phyloP scores from a whole-genome alignment of 176 grass and related monocot genomes.

The Pontederia paniculata region DNA sequence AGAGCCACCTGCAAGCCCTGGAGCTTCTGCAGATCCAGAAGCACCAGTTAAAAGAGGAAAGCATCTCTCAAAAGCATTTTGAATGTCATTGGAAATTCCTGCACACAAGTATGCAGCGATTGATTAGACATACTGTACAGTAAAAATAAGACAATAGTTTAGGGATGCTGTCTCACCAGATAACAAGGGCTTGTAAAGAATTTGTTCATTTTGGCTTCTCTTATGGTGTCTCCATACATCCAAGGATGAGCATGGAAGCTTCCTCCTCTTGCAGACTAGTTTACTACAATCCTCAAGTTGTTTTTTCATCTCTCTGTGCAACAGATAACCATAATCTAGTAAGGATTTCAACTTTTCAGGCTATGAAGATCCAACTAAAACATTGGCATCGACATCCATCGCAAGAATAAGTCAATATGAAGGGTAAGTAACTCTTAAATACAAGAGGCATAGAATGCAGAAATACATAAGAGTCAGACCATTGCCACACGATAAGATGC shows the following conservation, averaged over 20 bases:
- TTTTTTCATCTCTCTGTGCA: constrained; percentile 28
- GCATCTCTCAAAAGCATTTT: constrained; percentile 25
- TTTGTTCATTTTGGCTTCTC: constrained; percentile 28
- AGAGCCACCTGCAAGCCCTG: constrained; percentile 7
- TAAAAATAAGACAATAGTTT: background rate
- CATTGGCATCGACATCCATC: no score
- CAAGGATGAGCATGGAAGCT: constrained; percentile 38
- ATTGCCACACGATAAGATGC: no score
- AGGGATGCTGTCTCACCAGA: constrained; percentile 27
- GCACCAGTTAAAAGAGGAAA: constrained; percentile 21
- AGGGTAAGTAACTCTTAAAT: background rate
- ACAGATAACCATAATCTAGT: background rate
- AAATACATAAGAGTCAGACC: no score
- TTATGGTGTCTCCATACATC: constrained; percentile 43
- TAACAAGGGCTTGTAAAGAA: constrained; percentile 42
- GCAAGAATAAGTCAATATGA: no score
- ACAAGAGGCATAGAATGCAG: background rate
- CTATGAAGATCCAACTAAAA: background rate
- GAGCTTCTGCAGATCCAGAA: constrained; percentile 5
- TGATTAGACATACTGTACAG: constrained; percentile 1
- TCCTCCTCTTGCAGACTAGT: constrained; percentile 50
- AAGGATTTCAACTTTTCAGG: background rate
- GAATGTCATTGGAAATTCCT: constrained; percentile 42
- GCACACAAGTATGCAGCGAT: constrained; percentile 7
- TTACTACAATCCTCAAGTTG: constrained; percentile 27